Evolutionary conservation across 1,284 basidiomycete genomes (phyloP).

Genomic region (Ustilago trichophora): DNA sequence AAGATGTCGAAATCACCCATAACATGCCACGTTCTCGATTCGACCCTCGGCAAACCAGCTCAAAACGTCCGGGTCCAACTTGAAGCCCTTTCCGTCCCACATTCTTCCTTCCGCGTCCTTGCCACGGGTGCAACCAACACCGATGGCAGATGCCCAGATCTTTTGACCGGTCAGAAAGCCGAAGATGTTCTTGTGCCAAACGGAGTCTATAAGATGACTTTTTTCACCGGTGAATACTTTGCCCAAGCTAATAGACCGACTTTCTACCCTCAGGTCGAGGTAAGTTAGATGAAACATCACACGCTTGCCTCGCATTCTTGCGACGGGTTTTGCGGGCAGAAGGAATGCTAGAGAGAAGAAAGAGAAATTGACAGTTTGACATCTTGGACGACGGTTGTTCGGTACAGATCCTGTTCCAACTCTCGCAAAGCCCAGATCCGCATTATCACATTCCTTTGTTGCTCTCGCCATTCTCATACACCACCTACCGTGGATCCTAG

Average conservation of each 20-base stretch:
- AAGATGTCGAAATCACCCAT: slow-evolving; percentile 71
- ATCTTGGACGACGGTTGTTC: not conserved
- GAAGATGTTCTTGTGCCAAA: slow-evolving; percentile 69
- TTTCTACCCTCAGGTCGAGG: slow-evolving; percentile 90
- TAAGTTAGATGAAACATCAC: slow-evolving; percentile 64
- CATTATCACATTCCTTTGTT: slow-evolving; percentile 91
- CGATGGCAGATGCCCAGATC: slow-evolving; percentile 81
- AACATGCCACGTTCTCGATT: slow-evolving; percentile 90
- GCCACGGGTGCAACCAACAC: slow-evolving; percentile 75
- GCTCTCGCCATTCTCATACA: slow-evolving; percentile 89
- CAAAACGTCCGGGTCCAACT: slow-evolving; percentile 37
- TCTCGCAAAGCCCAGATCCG: slow-evolving; percentile 43
- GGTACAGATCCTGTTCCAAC: slow-evolving; percentile 51
- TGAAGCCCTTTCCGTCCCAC: slow-evolving; percentile 25
- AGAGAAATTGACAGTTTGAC: not conserved
- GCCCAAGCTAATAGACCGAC: slow-evolving; percentile 73
- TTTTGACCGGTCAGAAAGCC: slow-evolving; percentile 71
- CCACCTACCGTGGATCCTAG: slow-evolving; percentile 80
- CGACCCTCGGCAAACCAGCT: slow-evolving; percentile 83
- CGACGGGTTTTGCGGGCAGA: too few relatives aligned
- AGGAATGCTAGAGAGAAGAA: too few relatives aligned
- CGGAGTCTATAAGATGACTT: slow-evolving; percentile 80
- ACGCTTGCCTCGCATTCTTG: too few relatives aligned
- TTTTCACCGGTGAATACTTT: slow-evolving; percentile 85
- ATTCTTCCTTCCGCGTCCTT: slow-evolving; percentile 29